Conservation (phyloP, 768 basidiomycete genomes). For the Suillus occidentalis region DNA sequence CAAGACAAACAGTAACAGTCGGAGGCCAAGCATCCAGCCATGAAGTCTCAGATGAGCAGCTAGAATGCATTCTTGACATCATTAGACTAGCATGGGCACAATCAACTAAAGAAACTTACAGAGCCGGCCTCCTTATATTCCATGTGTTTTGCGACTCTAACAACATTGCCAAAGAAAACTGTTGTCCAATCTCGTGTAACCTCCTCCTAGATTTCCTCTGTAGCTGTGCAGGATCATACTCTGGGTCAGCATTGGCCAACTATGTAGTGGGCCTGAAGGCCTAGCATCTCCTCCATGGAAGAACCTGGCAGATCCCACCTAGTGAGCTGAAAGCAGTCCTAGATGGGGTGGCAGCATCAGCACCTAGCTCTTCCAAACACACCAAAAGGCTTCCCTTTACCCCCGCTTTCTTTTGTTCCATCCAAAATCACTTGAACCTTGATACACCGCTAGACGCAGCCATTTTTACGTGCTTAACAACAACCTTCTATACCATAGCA, state of each 20-base stretch:
- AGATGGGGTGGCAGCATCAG: slow-evolving; percentile 3
- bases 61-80: slow-evolving; percentile 23
- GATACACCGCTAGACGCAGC: not conserved
- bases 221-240: slow-evolving; percentile 31
- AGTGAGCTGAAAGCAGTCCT: slow-evolving; percentile 16
- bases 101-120: slow-evolving; percentile 34
- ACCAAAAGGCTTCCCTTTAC: slow-evolving; percentile 15
- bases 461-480: not conserved
- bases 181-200: slow-evolving; percentile 27
- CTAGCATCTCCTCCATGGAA: slow-evolving; percentile 47
- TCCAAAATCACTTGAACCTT: not conserved
- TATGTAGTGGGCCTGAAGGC: slow-evolving; percentile 41
- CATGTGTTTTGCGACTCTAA: slow-evolving; percentile 42
- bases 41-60: not conserved
- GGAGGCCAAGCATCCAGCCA: not conserved
- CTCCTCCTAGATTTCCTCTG: slow-evolving; percentile 35
- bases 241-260: slow-evolving; percentile 34
- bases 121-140: slow-evolving; percentile 35
- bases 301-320: slow-evolving; percentile 29
- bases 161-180: slow-evolving; percentile 30
- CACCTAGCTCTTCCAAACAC: slow-evolving; percentile 9
- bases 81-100: slow-evolving; percentile 28
- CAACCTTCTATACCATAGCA: not conserved
- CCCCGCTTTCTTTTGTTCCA: not conserved
- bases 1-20: not conserved